phyloP scores from a whole-genome alignment of 78 protist species.

The Pigoraptor vietnamica region DNA sequence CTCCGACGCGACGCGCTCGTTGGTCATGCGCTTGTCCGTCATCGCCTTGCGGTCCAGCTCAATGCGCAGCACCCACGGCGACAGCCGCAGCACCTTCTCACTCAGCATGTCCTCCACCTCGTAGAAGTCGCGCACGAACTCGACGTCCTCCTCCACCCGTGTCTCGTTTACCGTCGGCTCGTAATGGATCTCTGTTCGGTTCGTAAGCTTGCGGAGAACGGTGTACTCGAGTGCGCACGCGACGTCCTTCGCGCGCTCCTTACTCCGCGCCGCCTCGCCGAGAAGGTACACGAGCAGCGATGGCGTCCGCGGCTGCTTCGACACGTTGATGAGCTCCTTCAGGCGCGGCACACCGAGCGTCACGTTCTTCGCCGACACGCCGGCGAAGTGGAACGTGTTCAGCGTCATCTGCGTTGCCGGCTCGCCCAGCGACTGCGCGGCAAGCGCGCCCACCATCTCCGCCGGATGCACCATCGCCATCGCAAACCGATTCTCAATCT shows the following conservation, averaged over 20 bases:
- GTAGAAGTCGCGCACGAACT: constrained; percentile 59
- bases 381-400: constrained; percentile 99
- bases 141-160: constrained; percentile 74
- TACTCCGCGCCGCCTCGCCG: background rate
- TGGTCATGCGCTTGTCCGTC: constrained; percentile 53
- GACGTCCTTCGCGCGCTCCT: constrained; percentile 32
- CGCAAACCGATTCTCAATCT: constrained; percentile 76
- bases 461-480: constrained; percentile 55
- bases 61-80: constrained; percentile 85
- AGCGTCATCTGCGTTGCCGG: constrained; percentile 99
- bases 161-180: constrained; percentile 88
- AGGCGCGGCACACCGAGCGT: constrained; percentile 96
- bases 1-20: constrained; percentile 56
- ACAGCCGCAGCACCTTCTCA: background rate
- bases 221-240: constrained; percentile 78
- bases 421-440: constrained; percentile 99
- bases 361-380: constrained; percentile 96
- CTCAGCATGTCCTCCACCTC: constrained; percentile 32
- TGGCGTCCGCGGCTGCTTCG: constrained; percentile 86
- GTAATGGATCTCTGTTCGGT: constrained; percentile 80
- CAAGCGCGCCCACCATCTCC: constrained; percentile 89
- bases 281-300: constrained; percentile 70
- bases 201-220: constrained; percentile 65
- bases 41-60: constrained; percentile 68
- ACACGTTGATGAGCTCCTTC: constrained; percentile 95